Conservation (phyloP, 2,329 filamentous ascomycete species). For the Ophiocordyceps camponoti-rufipedis region DNA sequence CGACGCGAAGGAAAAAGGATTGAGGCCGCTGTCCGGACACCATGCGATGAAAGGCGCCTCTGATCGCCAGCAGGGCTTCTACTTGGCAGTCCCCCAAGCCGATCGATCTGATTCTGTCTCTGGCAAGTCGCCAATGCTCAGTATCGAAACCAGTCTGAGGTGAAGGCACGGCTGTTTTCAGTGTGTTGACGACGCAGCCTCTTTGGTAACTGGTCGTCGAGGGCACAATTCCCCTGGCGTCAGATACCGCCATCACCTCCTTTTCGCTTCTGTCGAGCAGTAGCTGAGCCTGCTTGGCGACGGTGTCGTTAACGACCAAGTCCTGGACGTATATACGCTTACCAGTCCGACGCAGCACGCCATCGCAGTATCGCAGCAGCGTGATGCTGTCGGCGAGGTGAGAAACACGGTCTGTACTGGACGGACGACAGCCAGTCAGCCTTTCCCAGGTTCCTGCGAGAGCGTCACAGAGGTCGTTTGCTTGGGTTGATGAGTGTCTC, state of each 20-base stretch:
- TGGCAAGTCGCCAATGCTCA: constrained; percentile 2
- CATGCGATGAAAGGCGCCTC: constrained; percentile 11
- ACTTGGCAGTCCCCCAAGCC: constrained; percentile 7
- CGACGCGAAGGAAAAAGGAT: constrained; percentile 15
- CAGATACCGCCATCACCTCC: background rate
- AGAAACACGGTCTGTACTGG: constrained; percentile 8
- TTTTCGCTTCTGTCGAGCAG: constrained; percentile 2
- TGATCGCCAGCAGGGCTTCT: constrained; percentile 13
- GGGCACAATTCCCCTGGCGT: too few species aligned
- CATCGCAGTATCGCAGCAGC: constrained; percentile 18
- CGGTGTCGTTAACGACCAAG: constrained; percentile 11
- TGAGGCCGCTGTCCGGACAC: constrained; percentile 14
- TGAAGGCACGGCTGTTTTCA: background rate
- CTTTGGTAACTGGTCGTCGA: background rate
- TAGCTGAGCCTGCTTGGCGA: constrained; percentile 13
- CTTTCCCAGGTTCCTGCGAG: constrained; percentile 12
- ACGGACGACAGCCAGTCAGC: constrained; percentile 11
- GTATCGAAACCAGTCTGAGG: background rate
- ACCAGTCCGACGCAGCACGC: constrained; percentile 9
- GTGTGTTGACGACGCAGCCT: background rate
- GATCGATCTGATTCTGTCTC: constrained; percentile 1
- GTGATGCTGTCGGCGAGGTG: constrained; percentile 18
- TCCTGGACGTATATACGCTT: constrained; percentile 17
- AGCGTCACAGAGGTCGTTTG: constrained; percentile 4
- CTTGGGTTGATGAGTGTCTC: background rate